These are phyloP conservation scores for Penicillium chermesinum DNA, from an alignment of 495 filamentous ascomycete genomes.

Conservation along the genomic window DNA sequence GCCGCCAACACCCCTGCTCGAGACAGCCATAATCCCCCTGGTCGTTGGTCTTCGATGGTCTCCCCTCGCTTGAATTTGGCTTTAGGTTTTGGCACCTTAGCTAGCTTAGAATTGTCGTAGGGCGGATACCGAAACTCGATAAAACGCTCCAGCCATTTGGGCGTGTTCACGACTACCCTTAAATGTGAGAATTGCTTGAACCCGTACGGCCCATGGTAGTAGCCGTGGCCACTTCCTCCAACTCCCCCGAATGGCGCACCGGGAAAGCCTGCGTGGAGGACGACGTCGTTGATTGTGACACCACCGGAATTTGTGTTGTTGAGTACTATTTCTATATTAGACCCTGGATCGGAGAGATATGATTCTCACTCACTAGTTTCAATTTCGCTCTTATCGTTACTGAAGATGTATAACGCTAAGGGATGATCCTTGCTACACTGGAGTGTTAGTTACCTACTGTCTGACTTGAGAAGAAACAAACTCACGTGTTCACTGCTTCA, in stretches of 20 bases:
- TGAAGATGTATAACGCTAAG: not conserved
- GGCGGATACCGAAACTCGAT: not conserved
- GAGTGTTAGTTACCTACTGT: not conserved
- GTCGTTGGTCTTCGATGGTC: not conserved
- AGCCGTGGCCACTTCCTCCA: not conserved
- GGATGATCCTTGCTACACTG: not conserved
- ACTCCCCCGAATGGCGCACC: conserved; percentile 61
- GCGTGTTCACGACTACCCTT: not conserved
- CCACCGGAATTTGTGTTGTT: conserved; percentile 59
- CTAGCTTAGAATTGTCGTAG: not conserved
- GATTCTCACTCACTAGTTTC: not conserved
- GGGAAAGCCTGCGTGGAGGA: conserved; percentile 57
- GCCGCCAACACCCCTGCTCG: not conserved
- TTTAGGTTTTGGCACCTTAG: not conserved
- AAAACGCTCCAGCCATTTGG: not conserved
- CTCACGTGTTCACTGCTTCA: too few species aligned
- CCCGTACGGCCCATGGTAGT: not conserved
- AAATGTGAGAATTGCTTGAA: not conserved
- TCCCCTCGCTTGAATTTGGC: not conserved
- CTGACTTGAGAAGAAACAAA: too few species aligned
- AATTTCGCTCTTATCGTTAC: not conserved
- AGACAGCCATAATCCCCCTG: not conserved
- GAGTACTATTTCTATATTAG: conserved; percentile 33
- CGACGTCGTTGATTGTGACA: conserved; percentile 66
- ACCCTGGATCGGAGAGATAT: too few species aligned